Evolutionary conservation across 2,329 filamentous ascomycete species (phyloP).

Genomic region (Fusarium metavorans): DNA sequence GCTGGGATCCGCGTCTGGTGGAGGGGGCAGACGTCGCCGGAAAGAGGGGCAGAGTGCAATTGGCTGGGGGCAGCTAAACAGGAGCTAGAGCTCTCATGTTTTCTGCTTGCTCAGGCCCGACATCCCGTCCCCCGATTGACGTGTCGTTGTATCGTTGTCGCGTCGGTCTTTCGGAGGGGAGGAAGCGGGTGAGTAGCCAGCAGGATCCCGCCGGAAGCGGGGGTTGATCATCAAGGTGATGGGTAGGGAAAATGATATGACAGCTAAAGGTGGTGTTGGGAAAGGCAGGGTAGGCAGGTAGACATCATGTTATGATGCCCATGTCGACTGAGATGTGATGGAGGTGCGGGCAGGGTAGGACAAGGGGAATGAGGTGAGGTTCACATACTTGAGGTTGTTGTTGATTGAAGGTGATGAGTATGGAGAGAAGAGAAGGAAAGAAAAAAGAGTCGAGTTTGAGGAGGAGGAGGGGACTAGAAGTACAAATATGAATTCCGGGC

Average conservation of each 20-base stretch:
- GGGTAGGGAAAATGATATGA: slow-evolving; percentile 11
- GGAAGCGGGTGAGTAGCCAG: slow-evolving; percentile 2
- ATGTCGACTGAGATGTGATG: slow-evolving; percentile 14
- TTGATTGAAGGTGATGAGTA: slow-evolving; percentile 34
- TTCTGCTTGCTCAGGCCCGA: neutral
- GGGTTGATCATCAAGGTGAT: slow-evolving; percentile 10
- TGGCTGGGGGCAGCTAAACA: neutral
- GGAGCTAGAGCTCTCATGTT: neutral
- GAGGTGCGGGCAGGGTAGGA: slow-evolving; percentile 20
- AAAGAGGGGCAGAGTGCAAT: slow-evolving; percentile 25
- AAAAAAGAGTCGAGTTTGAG: slow-evolving; percentile 13
- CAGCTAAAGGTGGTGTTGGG: neutral
- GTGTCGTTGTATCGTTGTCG: slow-evolving; percentile 26
- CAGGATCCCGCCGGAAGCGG: neutral
- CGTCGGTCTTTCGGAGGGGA: neutral
- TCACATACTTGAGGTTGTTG: slow-evolving; percentile 15
- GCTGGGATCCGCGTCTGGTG: neutral
- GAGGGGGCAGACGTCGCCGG: slow-evolving; percentile 11
- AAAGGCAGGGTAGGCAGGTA: slow-evolving; percentile 6
- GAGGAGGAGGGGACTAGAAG: slow-evolving; percentile 37
- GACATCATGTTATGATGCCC: slow-evolving; percentile 21
- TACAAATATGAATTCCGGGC: slow-evolving; percentile 39
- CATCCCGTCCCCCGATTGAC: slow-evolving; percentile 24
- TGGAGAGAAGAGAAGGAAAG: slow-evolving; percentile 30
- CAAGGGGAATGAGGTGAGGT: neutral